Evolutionary conservation across 169 alveolate species (phyloP), one percentile per base, ranked within the genome.

Genomic region (Plasmodium chabaudi): DNA sequence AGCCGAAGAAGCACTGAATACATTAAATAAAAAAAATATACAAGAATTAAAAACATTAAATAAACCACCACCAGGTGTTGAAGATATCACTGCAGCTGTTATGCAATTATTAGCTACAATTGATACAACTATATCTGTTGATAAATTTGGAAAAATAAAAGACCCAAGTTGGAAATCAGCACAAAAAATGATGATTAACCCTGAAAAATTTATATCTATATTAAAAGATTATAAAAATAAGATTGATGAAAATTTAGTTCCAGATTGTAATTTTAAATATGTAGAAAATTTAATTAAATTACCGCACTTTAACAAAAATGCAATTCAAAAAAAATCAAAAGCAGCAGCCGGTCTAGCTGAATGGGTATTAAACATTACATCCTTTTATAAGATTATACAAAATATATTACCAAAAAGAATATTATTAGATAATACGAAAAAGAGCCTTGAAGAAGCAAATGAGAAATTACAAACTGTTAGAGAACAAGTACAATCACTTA

Each of bases 1-100:
- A 73, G 98, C 97, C 49, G 95, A 95, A 93, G 97, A 96, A 44
- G 98, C 99, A 57, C 94, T 97, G 21, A 95, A 96, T 70, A 96
- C 97, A 44, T 95, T 98, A 57, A 94, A 96, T 88, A 96, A 97
- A 95, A 97, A 97, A 88, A 99, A 98, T 92, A 97, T 97, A 94
- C 96, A 96, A 88, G 97, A 94, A 79, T 95, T 97, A 86, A 97
- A 98, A 91, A 95, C 98, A 61, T 94, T 96, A 73, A 97, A 97
- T 42, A 95, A 95, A 74, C 99, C 99, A 1, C 99, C 99, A 13
- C 95, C 97, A n/a, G 99, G 98, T 49, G 98, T 98, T 53, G 98
- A 95, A 79, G 95, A 95, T 88, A 97, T 97, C 56, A 94, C 97
- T 79, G 96, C 95, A 17, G 98, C 99, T 39, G 98, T 97, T 89